Conservation (phyloP, 805 yeast genomes). For the Maudiozyma turicensis region DNA sequence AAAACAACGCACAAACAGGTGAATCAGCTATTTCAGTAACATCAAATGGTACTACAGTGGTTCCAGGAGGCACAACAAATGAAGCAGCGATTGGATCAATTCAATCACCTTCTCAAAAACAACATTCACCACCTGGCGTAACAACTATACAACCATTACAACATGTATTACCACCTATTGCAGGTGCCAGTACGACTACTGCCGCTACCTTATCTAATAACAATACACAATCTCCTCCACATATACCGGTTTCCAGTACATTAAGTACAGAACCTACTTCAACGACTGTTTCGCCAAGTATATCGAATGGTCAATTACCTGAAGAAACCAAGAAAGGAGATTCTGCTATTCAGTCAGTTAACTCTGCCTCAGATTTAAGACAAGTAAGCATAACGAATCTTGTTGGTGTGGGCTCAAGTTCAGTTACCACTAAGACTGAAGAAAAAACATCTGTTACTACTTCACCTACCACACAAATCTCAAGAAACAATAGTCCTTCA, state of each 20-base stretch:
- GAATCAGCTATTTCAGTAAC: too few relatives aligned
- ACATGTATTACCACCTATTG: background rate
- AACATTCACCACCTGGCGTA: too few relatives aligned
- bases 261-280: background rate
- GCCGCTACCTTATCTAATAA: background rate
- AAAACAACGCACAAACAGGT: background rate
- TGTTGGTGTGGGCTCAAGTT: background rate
- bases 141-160: too few relatives aligned
- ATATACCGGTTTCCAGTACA: background rate
- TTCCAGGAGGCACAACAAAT: background rate
- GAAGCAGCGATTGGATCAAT: too few relatives aligned
- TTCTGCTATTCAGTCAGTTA: background rate
- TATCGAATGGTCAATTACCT: background rate
- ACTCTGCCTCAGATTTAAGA: background rate
- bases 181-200: background rate
- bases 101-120: too few relatives aligned
- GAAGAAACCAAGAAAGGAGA: background rate
- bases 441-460: background rate
- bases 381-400: background rate
- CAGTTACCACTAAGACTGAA: background rate
- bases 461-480: background rate
- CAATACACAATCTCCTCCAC: background rate
- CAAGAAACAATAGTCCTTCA: background rate
- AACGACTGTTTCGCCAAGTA: background rate
- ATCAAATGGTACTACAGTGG: background rate